These are phyloP conservation scores for Fusarium sp. DNA, from an alignment of 2,329 filamentous ascomycete genomes.

Conservation along the genomic window DNA sequence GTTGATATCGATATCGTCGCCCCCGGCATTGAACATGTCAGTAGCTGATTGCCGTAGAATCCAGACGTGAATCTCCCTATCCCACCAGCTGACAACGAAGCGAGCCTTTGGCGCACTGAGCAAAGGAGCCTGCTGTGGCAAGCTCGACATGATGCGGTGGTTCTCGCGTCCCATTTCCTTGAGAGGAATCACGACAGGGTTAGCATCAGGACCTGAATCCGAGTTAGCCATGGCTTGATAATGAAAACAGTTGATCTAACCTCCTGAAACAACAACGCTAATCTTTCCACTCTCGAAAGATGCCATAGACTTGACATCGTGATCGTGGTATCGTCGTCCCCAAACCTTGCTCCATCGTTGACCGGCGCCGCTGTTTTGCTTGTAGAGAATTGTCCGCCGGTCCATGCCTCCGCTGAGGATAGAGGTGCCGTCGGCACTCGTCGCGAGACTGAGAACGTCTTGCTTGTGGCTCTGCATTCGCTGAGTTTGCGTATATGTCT, in stretches of 20 bases:
- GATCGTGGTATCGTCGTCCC: slow-evolving; percentile 86
- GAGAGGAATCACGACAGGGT: slow-evolving; percentile 82
- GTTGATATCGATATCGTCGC: slow-evolving; percentile 55
- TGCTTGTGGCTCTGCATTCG: slow-evolving; percentile 87
- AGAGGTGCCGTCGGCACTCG: slow-evolving; percentile 79
- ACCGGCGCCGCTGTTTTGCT: slow-evolving; percentile 66
- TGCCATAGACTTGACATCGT: slow-evolving; percentile 95
- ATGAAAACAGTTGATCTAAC: slow-evolving; percentile 57
- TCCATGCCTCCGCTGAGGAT: slow-evolving; percentile 95
- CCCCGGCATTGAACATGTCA: slow-evolving; percentile 55
- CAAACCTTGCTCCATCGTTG: slow-evolving; percentile 85
- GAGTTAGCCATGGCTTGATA: slow-evolving; percentile 4
- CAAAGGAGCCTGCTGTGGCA: slow-evolving; percentile 81
- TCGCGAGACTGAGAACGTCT: slow-evolving; percentile 88
- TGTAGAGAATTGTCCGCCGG: slow-evolving; percentile 84
- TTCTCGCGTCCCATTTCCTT: slow-evolving; percentile 78
- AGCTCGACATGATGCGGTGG: slow-evolving; percentile 80
- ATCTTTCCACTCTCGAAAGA: slow-evolving; percentile 85
- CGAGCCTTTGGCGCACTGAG: slow-evolving; percentile 77
- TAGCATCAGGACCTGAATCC: slow-evolving; percentile 78
- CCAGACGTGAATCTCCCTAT: slow-evolving; percentile 87
- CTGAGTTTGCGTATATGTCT: slow-evolving; percentile 88
- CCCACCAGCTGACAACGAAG: slow-evolving; percentile 91
- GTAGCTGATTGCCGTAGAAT: slow-evolving; percentile 58
- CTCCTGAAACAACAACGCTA: slow-evolving; percentile 91